Percentiles rank a stretch among this genome's conserved stretches.
phyloP scores from a whole-genome alignment of 306 rosid species.

The Lithocarpus polystachyus region DNA sequence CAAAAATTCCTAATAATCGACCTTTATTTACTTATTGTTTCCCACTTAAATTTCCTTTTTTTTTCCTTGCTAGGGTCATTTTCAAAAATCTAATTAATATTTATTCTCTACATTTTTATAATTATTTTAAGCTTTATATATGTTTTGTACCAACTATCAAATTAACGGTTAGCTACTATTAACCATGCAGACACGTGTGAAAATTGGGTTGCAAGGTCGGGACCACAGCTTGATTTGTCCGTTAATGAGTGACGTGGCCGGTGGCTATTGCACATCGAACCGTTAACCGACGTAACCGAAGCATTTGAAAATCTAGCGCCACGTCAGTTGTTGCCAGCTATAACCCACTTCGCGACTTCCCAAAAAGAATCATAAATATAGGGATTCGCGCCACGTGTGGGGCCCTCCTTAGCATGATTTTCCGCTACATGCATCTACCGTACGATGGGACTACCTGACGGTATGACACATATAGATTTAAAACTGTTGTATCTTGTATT shows the following conservation, averaged over 20 bases:
- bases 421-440: constrained; percentile 25
- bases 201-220: background rate
- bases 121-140: too few species aligned
- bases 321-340: constrained; percentile 31
- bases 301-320: background rate
- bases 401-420: constrained; percentile 24
- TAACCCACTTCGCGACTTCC: constrained; percentile 14
- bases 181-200: background rate
- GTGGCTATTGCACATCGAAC: background rate
- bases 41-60: too few species aligned
- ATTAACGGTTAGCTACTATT: too few species aligned
- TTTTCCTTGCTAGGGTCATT: too few species aligned
- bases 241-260: background rate
- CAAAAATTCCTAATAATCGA: too few species aligned
- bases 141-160: too few species aligned
- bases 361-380: constrained; percentile 8
- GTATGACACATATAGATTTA: background rate
- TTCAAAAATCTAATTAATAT: too few species aligned
- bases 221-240: background rate
- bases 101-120: too few species aligned
- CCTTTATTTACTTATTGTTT: too few species aligned
- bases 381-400: constrained; percentile 4
- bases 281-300: constrained; percentile 12
- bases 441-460: background rate
- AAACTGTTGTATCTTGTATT: background rate